Evolutionary conservation across 2,329 filamentous ascomycete genomes (phyloP).

Genomic region (Ophiocordyceps camponoti-floridani): DNA sequence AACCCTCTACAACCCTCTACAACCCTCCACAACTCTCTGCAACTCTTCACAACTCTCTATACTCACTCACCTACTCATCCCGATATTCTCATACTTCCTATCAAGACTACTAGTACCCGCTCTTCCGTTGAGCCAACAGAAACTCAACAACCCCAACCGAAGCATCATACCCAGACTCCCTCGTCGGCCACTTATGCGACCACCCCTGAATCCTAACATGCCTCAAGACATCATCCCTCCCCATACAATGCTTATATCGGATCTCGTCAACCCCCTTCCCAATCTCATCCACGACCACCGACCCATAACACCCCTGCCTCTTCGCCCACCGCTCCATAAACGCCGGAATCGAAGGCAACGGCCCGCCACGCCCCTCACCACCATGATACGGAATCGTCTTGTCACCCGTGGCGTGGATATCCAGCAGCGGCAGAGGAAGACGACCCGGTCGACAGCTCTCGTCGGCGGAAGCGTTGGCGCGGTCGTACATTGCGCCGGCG

Average conservation of each 20-base stretch:
- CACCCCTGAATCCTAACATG: not conserved
- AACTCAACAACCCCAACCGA: not conserved
- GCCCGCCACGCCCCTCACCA: not conserved
- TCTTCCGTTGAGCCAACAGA: not conserved
- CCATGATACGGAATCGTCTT: not conserved
- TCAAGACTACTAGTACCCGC: too few species aligned
- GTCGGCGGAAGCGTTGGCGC: slow-evolving; percentile 6
- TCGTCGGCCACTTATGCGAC: not conserved
- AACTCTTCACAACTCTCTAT: too few species aligned
- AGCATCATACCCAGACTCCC: not conserved
- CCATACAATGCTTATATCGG: not conserved
- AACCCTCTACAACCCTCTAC: too few species aligned
- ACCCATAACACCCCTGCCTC: not conserved
- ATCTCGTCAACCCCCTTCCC: not conserved
- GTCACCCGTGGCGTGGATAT: slow-evolving; percentile 31
- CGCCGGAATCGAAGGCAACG: not conserved
- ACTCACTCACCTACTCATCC: too few species aligned
- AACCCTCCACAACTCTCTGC: too few species aligned
- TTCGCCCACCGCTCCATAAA: not conserved
- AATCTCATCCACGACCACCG: not conserved
- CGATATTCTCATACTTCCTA: too few species aligned
- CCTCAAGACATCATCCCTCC: not conserved
- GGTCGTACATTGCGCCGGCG: slow-evolving; percentile 23
- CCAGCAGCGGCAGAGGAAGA: slow-evolving; percentile 27
- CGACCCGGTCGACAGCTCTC: slow-evolving; percentile 15